A percentile compares a stretch with the other conserved stretches of the same genome.
Conservation (phyloP, 495 filamentous ascomycete species). For the Xanthoparmelia taractica region DNA sequence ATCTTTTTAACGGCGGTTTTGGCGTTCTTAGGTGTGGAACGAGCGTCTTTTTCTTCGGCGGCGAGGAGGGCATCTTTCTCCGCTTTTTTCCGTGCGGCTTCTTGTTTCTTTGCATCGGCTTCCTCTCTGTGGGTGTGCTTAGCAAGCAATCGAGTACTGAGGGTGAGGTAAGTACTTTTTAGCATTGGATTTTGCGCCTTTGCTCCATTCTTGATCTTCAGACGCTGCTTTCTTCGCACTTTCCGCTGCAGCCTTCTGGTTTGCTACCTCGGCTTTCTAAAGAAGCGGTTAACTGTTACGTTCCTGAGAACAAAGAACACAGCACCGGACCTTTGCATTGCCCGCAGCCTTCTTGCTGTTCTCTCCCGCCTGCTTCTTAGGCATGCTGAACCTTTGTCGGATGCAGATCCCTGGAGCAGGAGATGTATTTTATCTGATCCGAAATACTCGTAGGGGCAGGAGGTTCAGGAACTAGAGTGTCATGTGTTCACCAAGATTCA, state of each 20-base stretch:
- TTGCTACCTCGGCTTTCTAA: constrained; percentile 82
- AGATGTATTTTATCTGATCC: not conserved
- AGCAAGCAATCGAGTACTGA: not conserved
- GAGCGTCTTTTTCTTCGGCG: constrained; percentile 71
- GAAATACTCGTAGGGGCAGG: not conserved
- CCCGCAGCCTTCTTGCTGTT: constrained; percentile 86
- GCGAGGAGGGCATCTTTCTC: constrained; percentile 75
- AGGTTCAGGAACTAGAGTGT: not conserved
- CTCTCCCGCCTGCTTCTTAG: constrained; percentile 61
- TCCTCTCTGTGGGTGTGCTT: constrained; percentile 53
- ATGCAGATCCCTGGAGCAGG: not conserved
- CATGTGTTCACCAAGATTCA: not conserved
- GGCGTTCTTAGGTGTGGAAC: constrained; percentile 54
- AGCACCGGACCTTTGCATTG: constrained; percentile 55
- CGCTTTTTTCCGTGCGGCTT: constrained; percentile 78
- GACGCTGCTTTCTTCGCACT: constrained; percentile 56
- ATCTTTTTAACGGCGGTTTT: constrained; percentile 48
- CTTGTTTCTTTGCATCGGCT: constrained; percentile 76
- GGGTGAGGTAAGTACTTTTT: constrained; percentile 62
- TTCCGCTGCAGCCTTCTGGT: constrained; percentile 63
- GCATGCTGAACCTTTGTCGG: constrained; percentile 34
- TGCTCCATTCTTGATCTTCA: constrained; percentile 73
- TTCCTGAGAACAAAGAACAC: not conserved
- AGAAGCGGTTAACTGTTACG: not conserved
- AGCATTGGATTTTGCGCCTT: constrained; percentile 71